Percentiles rank a stretch among this genome's conserved stretches.
Evolutionary conservation across 2,329 filamentous ascomycete genomes (phyloP).

Genomic region (Raffaelea deltoideospora): DNA sequence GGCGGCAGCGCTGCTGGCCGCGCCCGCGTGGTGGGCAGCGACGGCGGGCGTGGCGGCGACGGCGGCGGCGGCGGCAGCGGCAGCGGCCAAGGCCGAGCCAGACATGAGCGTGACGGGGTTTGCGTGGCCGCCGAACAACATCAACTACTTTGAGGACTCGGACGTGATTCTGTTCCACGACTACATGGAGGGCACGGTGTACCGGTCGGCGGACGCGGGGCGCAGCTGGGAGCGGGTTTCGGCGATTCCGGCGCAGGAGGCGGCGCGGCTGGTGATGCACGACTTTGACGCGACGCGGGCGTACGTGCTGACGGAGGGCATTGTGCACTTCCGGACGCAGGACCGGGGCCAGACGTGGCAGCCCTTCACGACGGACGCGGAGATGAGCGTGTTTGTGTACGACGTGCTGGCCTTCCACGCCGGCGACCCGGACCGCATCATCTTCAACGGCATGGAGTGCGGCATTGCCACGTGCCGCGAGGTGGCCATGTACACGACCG

Average conservation of each 20-base stretch:
- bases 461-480: constrained; percentile 47
- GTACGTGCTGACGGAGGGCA: constrained; percentile 57
- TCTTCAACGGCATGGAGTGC: constrained; percentile 67
- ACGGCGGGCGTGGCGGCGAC: not conserved
- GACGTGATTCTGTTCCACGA: constrained; percentile 69
- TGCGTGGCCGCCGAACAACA: constrained; percentile 46
- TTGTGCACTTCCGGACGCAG: constrained; percentile 66
- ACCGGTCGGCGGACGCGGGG: constrained; percentile 70
- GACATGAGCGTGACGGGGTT: constrained; percentile 51
- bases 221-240: constrained; percentile 55
- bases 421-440: constrained; percentile 65
- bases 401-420: constrained; percentile 64
- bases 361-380: constrained; percentile 48
- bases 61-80: constrained; percentile 17
- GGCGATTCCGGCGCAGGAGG: constrained; percentile 47
- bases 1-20: constrained; percentile 37
- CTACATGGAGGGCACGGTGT: constrained; percentile 45
- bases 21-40: constrained; percentile 15
- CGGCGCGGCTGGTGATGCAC: constrained; percentile 56
- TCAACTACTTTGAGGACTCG: constrained; percentile 87
- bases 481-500: constrained; percentile 57
- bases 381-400: constrained; percentile 37
- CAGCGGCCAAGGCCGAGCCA: constrained; percentile 42
- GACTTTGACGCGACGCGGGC: constrained; percentile 65
- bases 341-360: constrained; percentile 74